Conservation (phyloP, 192 early-diverging fungal species). For the Backusella liffmaniae region DNA sequence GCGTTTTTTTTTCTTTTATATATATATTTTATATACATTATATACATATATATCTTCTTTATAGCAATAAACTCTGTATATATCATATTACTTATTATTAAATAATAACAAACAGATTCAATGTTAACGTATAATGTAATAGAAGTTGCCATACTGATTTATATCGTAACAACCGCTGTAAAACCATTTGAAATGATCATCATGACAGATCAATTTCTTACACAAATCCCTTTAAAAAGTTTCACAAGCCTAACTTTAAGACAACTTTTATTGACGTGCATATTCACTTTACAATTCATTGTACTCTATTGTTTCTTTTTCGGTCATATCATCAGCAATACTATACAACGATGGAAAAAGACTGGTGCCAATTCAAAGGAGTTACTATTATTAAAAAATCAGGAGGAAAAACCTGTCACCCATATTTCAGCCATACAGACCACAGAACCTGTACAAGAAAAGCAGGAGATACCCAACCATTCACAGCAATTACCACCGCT, state of each 20-base stretch:
- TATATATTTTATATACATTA: background rate
- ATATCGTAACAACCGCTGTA: background rate
- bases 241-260: background rate
- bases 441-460: background rate
- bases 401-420: background rate
- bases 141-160: background rate
- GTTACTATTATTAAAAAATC: background rate
- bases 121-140: background rate
- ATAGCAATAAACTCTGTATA: background rate
- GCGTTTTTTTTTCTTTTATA: background rate
- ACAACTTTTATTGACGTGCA: background rate
- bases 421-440: background rate
- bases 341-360: background rate
- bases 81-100: background rate
- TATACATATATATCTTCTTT: background rate
- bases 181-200: background rate
- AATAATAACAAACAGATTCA: slow-evolving; percentile 1
- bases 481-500: background rate
- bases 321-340: background rate
- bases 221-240: background rate
- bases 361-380: background rate
- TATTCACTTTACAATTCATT: slow-evolving; percentile 3
- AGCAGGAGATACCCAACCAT: background rate
- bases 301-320: slow-evolving; percentile 5
- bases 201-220: background rate